These are phyloP conservation scores for Cyberlindnera veronae DNA, from an alignment of 805 yeast genomes.

Conservation along the genomic window DNA sequence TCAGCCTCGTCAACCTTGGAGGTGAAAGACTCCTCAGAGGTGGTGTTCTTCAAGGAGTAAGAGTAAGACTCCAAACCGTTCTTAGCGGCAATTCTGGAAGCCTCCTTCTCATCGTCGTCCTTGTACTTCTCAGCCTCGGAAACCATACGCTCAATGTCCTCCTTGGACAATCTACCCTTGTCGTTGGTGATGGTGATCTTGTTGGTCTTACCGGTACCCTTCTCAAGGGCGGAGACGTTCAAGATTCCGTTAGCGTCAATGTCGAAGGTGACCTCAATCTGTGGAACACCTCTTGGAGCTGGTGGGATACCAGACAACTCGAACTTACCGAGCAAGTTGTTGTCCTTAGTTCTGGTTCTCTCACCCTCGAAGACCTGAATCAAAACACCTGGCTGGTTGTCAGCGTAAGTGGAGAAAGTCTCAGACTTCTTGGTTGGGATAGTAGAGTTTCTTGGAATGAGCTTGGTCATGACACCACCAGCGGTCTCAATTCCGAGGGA, in stretches of 20 bases:
- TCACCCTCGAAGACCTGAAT: conserved; percentile 98
- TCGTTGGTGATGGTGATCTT: conserved; percentile 98
- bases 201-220: conserved; percentile 97
- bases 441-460: conserved; percentile 95
- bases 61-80: conserved; percentile 94
- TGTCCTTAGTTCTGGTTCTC: conserved; percentile 93
- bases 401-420: conserved; percentile 94
- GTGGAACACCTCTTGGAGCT: conserved; percentile 98
- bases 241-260: conserved; percentile 96
- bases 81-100: conserved; percentile 89
- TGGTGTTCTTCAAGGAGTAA: conserved; percentile 84
- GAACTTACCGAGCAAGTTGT: conserved; percentile 95
- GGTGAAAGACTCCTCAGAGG: conserved; percentile 70
- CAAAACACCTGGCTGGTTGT: conserved; percentile 97
- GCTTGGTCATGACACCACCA: conserved; percentile 98
- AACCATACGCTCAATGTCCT: conserved; percentile 97
- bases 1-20: conserved; percentile 75
- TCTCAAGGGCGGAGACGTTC: conserved; percentile 94
- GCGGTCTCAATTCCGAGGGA: conserved; percentile 98
- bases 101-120: conserved; percentile 95
- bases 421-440: conserved; percentile 97
- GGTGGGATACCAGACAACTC: conserved; percentile 97
- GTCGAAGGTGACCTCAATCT: conserved; percentile 95
- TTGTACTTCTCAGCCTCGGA: conserved; percentile 96
- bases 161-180: conserved; percentile 97